Evolutionary conservation across 768 basidiomycete genomes (phyloP), one percentile per base, ranked within the genome.

Genomic region (Mrakia blollopis): DNA sequence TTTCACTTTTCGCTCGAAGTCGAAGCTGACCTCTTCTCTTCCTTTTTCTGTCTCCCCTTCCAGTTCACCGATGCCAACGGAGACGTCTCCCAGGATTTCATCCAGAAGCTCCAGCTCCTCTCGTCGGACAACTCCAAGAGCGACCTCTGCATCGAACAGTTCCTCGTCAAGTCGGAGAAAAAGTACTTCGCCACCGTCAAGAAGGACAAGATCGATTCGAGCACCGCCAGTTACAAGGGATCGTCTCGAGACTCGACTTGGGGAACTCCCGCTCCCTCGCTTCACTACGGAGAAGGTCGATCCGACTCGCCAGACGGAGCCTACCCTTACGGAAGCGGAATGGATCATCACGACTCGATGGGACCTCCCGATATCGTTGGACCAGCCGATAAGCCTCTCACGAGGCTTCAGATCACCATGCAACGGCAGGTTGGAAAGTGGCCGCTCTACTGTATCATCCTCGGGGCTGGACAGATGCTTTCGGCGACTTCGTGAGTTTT

Each of bases 31-130:
- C 14, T 68, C 9, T 16, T 63, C n/a, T 74, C n/a, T 47, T 32
- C 47, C 2, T 2, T 50, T 50, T 18, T 14, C n/a, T n/a, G n/a
- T 70, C 74, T 78, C 62, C 54, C 78, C 47, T 47, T 73, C 18
- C 72, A 94, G 91, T 97, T 97, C 84, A 96, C 94, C 30, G 94
- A 96, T 83, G 87, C 92, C 0, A 93, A 96, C 82, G 94, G 94
- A 50, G 92, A 92, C 67, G 94, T 97, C 70, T 91, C 93, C 14
- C 88, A 90, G 50, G 90, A 92, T 75, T 97, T 96, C 83, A 92
- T 94, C 13, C 89, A 91, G 80, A 93, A 91, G 83, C 84, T 97
- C 57, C 91, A 93, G 81, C 82, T 82, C 75, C 87, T 96, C 76
- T 90, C 88, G 62, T 86, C 93, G 0, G 91, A 93, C 75, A 97